These are phyloP conservation scores for Trichoderma koningiopsis DNA, from an alignment of 2,329 filamentous ascomycete species.

Conservation along the genomic window DNA sequence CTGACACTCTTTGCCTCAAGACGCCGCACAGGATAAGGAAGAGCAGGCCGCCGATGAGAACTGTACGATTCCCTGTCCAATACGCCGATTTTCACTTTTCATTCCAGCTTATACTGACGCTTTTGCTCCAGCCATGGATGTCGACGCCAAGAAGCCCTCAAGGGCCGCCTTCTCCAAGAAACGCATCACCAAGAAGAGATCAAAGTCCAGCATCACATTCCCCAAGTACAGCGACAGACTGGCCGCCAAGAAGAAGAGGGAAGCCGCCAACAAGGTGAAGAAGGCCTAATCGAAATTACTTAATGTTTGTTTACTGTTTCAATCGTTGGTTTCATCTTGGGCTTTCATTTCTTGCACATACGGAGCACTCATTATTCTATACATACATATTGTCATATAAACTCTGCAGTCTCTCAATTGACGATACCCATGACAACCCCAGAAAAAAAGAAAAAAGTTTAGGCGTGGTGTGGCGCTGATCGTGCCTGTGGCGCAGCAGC, in stretches of 20 bases:
- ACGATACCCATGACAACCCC: conserved; percentile 27
- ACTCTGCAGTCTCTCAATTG: conserved; percentile 27
- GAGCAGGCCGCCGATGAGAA: conserved; percentile 36
- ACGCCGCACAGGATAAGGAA: conserved; percentile 36
- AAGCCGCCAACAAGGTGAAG: conserved; percentile 26
- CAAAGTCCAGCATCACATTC: conserved; percentile 62
- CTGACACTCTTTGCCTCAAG: neutral
- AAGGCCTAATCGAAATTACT: neutral
- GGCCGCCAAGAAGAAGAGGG: conserved; percentile 48
- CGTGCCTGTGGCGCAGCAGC: conserved; percentile 27
- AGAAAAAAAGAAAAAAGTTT: conserved; percentile 1
- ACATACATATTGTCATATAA: conserved; percentile 20
- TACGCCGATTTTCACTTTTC: neutral
- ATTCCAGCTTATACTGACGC: neutral
- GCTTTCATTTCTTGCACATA: conserved; percentile 23
- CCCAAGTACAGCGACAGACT: conserved; percentile 58
- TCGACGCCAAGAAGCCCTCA: conserved; percentile 51
- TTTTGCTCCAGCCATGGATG: conserved; percentile 54
- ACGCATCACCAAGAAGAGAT: conserved; percentile 60
- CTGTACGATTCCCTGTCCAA: conserved; percentile 27
- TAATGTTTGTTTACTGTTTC: neutral
- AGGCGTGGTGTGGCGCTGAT: neutral
- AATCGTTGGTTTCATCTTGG: neutral
- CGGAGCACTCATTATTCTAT: conserved; percentile 14
- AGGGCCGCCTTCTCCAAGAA: conserved; percentile 49